Base-by-base conservation (phyloP, 768 basidiomycete genomes). In the Amanita fuliginea region DNA sequence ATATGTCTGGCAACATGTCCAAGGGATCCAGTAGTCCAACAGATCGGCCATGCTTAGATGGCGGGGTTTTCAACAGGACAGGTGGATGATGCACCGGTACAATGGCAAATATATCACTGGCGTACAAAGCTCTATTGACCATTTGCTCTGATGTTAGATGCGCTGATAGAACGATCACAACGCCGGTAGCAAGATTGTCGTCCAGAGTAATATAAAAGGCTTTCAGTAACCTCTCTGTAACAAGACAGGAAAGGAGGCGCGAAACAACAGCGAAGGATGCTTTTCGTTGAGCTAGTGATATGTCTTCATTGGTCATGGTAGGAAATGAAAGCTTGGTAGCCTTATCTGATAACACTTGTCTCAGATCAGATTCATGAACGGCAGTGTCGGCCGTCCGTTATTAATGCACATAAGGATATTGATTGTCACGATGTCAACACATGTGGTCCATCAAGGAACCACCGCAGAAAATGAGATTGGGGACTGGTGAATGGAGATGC, bases 401-500 rank as follows among this genome's bases (percentile, higher is more conserved):
- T 24, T 24, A 24, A 24, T 32, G 11, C 11, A 32, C 32, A 13
- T 32, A 32, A 32, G 32, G 32, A 32, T 26, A 26, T 32, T 32
- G 32, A 32, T 32, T 9, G 11, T 32, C 30, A 32, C 9, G 11
- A 32, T 4, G 10, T 32, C 32, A 32, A 32, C 13, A 32, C 32
- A 32, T 32, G 32, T 11, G 32, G 32, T 13, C 32, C 32, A 32
- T 32, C 32, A 32, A 32, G 32, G 32, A 32, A 32, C 10, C 75
- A 51, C 57, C 60, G 53, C 75, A 77, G 44, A 74, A 70, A 48
- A 80, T 69, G 33, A 80, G 64, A 55, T 80, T 80, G 8, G 73
- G 72, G 58, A 78, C 77, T 2, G 74, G 75, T 4, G 68, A 69
- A 46, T 78, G 73, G 24, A 78, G 62, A 58, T 78, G 75, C 77